phyloP scores from a whole-genome alignment of 352 stramenopile genomes.

The Pythium diclinum region DNA sequence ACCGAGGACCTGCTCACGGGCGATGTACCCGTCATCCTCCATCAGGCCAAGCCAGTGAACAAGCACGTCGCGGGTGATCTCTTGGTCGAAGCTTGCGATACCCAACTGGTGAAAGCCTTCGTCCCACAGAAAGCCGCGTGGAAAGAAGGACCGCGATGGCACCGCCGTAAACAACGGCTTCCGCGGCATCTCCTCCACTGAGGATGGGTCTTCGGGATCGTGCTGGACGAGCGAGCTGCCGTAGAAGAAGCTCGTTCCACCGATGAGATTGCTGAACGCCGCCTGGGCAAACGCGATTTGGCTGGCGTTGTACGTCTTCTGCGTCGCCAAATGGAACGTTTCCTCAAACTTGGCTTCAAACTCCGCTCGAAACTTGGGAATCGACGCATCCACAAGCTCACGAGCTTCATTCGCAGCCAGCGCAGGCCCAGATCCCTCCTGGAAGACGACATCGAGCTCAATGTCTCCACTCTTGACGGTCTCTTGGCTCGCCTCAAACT shows the following conservation, averaged over 20 bases:
- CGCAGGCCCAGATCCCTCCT: slow-evolving; percentile 35
- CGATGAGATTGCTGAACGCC: slow-evolving; percentile 89
- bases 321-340: slow-evolving; percentile 39
- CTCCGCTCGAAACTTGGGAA: slow-evolving; percentile 7
- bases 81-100: slow-evolving; percentile 69
- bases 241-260: slow-evolving; percentile 89
- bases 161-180: slow-evolving; percentile 85
- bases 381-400: slow-evolving; percentile 7
- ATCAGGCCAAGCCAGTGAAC: slow-evolving; percentile 87
- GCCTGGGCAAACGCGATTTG: slow-evolving; percentile 76
- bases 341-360: slow-evolving; percentile 64
- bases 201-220: slow-evolving; percentile 34
- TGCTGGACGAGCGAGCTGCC: slow-evolving; percentile 76
- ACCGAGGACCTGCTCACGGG: slow-evolving; percentile 89
- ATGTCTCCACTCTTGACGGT: slow-evolving; percentile 46
- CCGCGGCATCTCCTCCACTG: slow-evolving; percentile 36
- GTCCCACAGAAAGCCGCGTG: slow-evolving; percentile 93
- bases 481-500: slow-evolving; percentile 28
- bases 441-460: slow-evolving; percentile 61
- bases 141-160: slow-evolving; percentile 93
- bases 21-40: slow-evolving; percentile 89
- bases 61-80: slow-evolving; percentile 77
- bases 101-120: slow-evolving; percentile 94
- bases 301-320: slow-evolving; percentile 39
- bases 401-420: slow-evolving; percentile 22